Conservation (phyloP, 148 eudicot species). For the Rheum nobile region DNA sequence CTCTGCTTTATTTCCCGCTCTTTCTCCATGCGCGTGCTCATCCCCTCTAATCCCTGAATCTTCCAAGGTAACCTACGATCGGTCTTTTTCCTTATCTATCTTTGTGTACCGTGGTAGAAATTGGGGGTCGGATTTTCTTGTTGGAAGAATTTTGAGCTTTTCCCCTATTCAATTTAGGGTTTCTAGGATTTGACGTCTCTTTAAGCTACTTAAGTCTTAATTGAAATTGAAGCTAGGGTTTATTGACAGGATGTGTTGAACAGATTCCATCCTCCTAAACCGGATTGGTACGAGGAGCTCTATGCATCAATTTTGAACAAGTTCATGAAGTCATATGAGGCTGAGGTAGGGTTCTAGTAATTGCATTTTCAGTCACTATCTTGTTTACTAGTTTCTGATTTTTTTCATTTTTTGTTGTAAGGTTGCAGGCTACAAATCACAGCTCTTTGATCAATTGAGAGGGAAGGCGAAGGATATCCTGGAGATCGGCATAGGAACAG, state of each 20-base stretch:
- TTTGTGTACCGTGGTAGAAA: background rate
- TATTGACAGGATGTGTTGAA: slow-evolving; percentile 40
- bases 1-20: background rate
- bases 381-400: background rate
- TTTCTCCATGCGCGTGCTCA: background rate
- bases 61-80: background rate
- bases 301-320: slow-evolving; percentile 47
- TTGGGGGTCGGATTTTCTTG: background rate
- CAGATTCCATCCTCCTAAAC: slow-evolving; percentile 54
- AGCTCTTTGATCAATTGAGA: slow-evolving; percentile 49
- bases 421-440: slow-evolving; percentile 65
- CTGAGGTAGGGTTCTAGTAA: slow-evolving; percentile 32
- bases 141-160: background rate
- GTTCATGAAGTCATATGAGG: slow-evolving; percentile 50
- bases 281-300: slow-evolving; percentile 87
- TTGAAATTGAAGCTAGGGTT: background rate
- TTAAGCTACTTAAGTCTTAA: background rate
- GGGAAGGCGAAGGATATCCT: slow-evolving; percentile 45
- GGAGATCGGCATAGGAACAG: slow-evolving; percentile 84
- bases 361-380: no score
- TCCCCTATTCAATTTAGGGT: background rate
- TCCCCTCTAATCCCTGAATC: background rate
- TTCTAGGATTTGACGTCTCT: background rate
- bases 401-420: slow-evolving; percentile 10
- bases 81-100: background rate